Evolutionary conservation across 2,329 filamentous ascomycete genomes (phyloP), one percentile per base, ranked within the genome.

Genomic region (Ascosphaera acerosa): DNA sequence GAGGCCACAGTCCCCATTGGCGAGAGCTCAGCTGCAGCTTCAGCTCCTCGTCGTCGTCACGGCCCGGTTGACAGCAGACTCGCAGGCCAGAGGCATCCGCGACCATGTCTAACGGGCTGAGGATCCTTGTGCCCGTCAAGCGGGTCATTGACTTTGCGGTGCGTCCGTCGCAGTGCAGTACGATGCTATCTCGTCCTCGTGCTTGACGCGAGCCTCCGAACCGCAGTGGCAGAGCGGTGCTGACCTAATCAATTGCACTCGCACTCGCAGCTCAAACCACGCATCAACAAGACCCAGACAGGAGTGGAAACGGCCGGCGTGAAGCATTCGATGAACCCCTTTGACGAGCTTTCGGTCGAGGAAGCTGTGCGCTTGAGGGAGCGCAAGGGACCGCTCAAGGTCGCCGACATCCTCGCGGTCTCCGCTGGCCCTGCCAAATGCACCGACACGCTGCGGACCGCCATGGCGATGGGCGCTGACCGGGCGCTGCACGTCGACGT

Each of bases 401-500:
- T 97, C 37, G 73, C 81, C 42, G 81, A 92, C 52, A 94, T 97
- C 48, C 71, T 87, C 50, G 76, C 78, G 43, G 70, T 94, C 52
- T 76, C 72, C 33, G 82, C 80, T 31, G 87, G 87, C 4, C 82
- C 84, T 2, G 50, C 81, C 36, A 97, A 94, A 61, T 65, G 77
- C 18, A 67, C 70, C 44, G 87, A 97, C 49, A 70, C 82, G 10
- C 66, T 97, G 33, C 80, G 87, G 35, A 97, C 84, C 10, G 87
- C 87, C 35, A 87, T 97, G 81, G 87, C 87, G 44, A 92, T 97
- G 81, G 87, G 87, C 40, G 87, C 84, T 10, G 87, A 97, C 64
- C 74, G 82, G 15, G 74, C 60, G 25, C 74, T 97, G 49, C 81
- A 87, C 59, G 74, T 94, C 26, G 78, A 92, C 47, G 59, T 71